Conservation (phyloP, 2,329 filamentous ascomycete genomes). For the Penicillium janthinellum region DNA sequence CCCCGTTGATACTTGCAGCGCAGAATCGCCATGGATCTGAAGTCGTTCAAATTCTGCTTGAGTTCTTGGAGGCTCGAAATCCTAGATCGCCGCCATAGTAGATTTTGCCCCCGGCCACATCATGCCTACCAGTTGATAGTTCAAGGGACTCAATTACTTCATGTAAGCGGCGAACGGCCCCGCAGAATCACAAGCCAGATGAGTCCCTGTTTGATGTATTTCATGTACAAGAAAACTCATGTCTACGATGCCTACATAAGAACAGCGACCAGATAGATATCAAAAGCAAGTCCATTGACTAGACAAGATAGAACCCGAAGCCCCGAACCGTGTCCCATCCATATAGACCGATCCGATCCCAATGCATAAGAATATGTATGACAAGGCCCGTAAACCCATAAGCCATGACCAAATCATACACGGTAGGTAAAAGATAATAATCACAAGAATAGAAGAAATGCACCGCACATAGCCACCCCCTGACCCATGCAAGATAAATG, state of each 20-base stretch:
- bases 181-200: too few relatives aligned
- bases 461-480: constrained; percentile 17
- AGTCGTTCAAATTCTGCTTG: neutral
- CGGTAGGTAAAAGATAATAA: constrained; percentile 4
- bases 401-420: constrained; percentile 14
- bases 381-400: constrained; percentile 14
- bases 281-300: constrained; percentile 18
- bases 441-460: constrained; percentile 11
- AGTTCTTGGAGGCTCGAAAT: neutral
- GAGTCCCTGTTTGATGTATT: too few relatives aligned
- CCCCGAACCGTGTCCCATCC: constrained; percentile 18
- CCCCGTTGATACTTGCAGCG: neutral
- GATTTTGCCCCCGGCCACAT: too few relatives aligned
- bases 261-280: neutral
- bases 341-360: constrained; percentile 29
- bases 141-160: too few relatives aligned
- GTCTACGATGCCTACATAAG: neutral
- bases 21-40: neutral
- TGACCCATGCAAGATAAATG: constrained; percentile 25
- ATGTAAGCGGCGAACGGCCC: too few relatives aligned
- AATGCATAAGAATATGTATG: constrained; percentile 25
- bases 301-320: constrained; percentile 5
- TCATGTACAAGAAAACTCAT: neutral
- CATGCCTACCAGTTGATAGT: too few relatives aligned
- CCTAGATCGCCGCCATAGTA: too few relatives aligned